Base-by-base conservation (phyloP, 768 basidiomycete genomes). In the Leccinum uliginosum region DNA sequence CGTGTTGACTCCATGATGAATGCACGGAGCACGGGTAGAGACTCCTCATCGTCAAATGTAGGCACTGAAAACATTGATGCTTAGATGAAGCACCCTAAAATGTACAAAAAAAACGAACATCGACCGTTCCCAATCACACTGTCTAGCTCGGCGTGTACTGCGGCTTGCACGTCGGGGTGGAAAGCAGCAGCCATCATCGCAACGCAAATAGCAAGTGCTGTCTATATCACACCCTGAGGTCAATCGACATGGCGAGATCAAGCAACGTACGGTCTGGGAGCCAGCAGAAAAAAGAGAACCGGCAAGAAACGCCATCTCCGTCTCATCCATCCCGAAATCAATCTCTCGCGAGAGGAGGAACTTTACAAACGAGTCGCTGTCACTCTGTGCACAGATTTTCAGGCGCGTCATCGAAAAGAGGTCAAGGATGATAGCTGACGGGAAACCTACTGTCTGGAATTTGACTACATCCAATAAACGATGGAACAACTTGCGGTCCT, bases 261-360 rank as follows among this genome's bases (percentile, higher is more conserved):
- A 26, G 26, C 11, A 58, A n/a, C n/a, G n/a, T n/a, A n/a, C n/a
- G n/a, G n/a, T n/a, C n/a, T 83, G 82, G 1, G 77, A 76, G 1
- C 83, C 82, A 23, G 81, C 83, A 35, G 82, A 76, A 60, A 84
- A 84, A 73, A 84, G n/a, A n/a, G n/a, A n/a, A n/a, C n/a, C n/a
- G n/a, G n/a, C n/a, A n/a, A n/a, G n/a, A n/a, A n/a, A n/a, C n/a
- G n/a, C 78, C 2, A 76, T 75, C 59, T 85, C 82, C 45, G 76
- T 70, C 57, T 81, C 76, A 2, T 78, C 71, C 7, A 84, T 73
- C 17, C 76, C 78, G 23, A 79, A 76, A 56, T 80, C 77, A 0
- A 62, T 58, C 59, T 81, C 80, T 17, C 74, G 75, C 54, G 82
- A 76, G 3, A 84, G 66, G 26, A 84, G 75, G 57, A 79, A 80